These are phyloP conservation scores for Debaryomyces hansenii DNA, from an alignment of 805 yeast genomes.

Conservation along the genomic window DNA sequence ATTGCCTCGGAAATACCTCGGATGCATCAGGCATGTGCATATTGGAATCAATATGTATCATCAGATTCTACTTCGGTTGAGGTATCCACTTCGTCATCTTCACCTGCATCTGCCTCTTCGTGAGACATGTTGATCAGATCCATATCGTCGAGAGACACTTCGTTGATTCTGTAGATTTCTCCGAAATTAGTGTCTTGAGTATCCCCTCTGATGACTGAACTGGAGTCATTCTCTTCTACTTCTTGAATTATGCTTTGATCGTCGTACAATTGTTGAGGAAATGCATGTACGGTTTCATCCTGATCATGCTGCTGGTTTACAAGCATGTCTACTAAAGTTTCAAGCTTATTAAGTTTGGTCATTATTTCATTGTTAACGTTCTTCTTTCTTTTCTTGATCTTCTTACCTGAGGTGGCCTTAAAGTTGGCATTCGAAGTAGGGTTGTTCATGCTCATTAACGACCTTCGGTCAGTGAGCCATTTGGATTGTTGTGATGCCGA, in stretches of 20 bases:
- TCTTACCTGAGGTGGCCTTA: background rate
- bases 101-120: conserved; percentile 1
- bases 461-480: background rate
- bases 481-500: background rate
- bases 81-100: conserved; percentile 4
- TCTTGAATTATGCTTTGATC: conserved; percentile 1
- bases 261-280: conserved; percentile 6
- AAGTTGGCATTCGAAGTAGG: background rate
- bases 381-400: background rate
- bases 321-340: conserved; percentile 6
- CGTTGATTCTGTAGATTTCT: conserved; percentile 21
- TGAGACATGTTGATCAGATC: conserved; percentile 20
- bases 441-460: background rate
- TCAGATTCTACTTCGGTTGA: conserved; percentile 9
- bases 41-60: conserved; percentile 4
- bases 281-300: conserved; percentile 3
- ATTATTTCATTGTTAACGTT: conserved; percentile 12
- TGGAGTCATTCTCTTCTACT: background rate
- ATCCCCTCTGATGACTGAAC: background rate
- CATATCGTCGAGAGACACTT: conserved; percentile 19
- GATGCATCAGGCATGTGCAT: no score
- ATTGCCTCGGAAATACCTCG: no score
- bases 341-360: conserved; percentile 17
- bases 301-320: background rate
- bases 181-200: conserved; percentile 3